phyloP scores from a whole-genome alignment of 2,329 filamentous ascomycete genomes.

The Zasmidium citrigriseum region DNA sequence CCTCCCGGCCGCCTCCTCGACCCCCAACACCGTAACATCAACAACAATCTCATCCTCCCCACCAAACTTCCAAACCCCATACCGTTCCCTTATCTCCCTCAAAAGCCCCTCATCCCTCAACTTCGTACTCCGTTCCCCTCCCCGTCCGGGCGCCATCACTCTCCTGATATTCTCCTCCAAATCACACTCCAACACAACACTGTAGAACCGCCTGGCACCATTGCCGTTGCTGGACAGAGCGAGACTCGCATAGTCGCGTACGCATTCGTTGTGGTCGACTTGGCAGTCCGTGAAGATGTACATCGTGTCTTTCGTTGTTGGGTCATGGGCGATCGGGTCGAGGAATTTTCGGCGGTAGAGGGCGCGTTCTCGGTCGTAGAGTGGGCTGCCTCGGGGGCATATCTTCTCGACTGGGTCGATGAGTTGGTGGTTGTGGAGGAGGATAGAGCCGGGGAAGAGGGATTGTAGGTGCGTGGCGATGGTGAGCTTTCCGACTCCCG shows the following conservation, averaged over 20 bases:
- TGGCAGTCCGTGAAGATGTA: constrained; percentile 14
- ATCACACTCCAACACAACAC: constrained; percentile 10
- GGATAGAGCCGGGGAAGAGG: not conserved
- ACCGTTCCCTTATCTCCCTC: not conserved
- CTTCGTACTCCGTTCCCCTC: not conserved
- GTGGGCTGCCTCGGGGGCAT: constrained; percentile 1
- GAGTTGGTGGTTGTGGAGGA: constrained; percentile 15
- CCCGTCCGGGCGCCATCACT: not conserved
- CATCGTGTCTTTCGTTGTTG: not conserved
- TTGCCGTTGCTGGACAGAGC: not conserved
- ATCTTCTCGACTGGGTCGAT: constrained; percentile 8
- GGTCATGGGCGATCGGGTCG: not conserved
- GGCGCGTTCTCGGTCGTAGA: constrained; percentile 3
- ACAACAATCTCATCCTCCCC: constrained; percentile 10
- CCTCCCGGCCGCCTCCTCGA: constrained; percentile 2
- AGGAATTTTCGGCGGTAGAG: constrained; percentile 5
- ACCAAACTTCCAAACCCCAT: constrained; percentile 6
- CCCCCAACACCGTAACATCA: constrained; percentile 1
- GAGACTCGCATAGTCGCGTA: constrained; percentile 10
- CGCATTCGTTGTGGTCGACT: constrained; percentile 11
- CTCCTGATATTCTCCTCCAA: constrained; percentile 6
- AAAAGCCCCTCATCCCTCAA: constrained; percentile 4
- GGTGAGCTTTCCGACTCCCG: constrained; percentile 10
- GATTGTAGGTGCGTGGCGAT: constrained; percentile 3
- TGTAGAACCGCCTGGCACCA: constrained; percentile 9